Evolutionary conservation across 2,329 filamentous ascomycete genomes (phyloP).

Genomic region (Colletotrichum brevisporum): DNA sequence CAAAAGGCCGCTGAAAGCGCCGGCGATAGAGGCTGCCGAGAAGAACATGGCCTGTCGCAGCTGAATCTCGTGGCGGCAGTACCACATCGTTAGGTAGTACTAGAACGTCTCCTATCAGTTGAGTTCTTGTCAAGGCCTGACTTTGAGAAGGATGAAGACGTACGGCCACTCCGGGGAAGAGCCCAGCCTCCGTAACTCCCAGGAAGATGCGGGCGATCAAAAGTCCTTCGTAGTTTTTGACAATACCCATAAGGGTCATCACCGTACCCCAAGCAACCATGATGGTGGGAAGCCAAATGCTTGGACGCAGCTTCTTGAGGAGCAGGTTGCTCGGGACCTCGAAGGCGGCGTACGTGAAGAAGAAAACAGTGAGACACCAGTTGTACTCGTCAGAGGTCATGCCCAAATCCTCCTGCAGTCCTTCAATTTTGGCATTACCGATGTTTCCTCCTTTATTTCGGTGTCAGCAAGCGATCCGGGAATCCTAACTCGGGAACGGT

Average conservation of each 20-base stretch:
- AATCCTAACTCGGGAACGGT: rapidly evolving
- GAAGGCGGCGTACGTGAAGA: conserved; percentile 83
- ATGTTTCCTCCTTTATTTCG: conserved; percentile 68
- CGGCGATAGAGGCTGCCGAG: conserved; percentile 83
- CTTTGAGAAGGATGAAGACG: conserved; percentile 24
- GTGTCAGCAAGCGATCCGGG: neutral
- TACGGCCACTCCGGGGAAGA: conserved; percentile 74
- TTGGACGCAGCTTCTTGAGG: conserved; percentile 80
- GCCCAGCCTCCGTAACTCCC: conserved; percentile 76
- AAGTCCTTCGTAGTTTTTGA: conserved; percentile 62
- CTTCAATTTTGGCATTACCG: conserved; percentile 76
- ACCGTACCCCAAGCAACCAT: conserved; percentile 74
- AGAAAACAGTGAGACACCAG: conserved; percentile 79
- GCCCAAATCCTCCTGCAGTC: conserved; percentile 64
- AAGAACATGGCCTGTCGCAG: conserved; percentile 81
- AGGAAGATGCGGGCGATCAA: conserved; percentile 69
- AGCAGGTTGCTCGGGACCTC: conserved; percentile 84
- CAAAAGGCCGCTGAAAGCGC: conserved; percentile 81
- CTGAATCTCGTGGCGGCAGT: conserved; percentile 69
- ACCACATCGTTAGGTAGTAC: conserved; percentile 72
- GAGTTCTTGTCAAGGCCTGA: too few relatives aligned
- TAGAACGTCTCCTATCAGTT: conserved; percentile 39
- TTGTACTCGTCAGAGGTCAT: conserved; percentile 81
- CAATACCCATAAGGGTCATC: conserved; percentile 68
- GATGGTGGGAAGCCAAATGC: conserved; percentile 81